phyloP scores from a whole-genome alignment of 495 filamentous ascomycete species.

The Xylaria curta region DNA sequence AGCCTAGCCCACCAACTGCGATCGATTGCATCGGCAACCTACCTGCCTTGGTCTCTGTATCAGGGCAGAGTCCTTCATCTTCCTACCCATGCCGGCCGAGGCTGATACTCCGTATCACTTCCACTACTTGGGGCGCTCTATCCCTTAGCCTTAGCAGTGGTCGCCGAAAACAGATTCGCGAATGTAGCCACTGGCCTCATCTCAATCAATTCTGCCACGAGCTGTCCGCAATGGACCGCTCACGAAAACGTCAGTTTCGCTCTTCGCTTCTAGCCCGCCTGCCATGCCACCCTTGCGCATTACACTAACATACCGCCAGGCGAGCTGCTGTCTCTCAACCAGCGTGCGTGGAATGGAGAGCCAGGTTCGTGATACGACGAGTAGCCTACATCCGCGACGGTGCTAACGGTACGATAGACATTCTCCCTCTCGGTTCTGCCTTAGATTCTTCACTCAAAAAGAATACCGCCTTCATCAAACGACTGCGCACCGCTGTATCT shows the following conservation, averaged over 20 bases:
- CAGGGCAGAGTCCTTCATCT: constrained; percentile 33
- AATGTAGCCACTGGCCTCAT: constrained; percentile 45
- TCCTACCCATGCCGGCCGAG: constrained; percentile 56
- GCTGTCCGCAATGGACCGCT: constrained; percentile 74
- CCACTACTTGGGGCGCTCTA: constrained; percentile 50
- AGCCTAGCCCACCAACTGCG: background rate
- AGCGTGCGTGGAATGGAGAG: constrained; percentile 85
- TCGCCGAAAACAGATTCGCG: constrained; percentile 36
- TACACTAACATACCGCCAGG: constrained; percentile 59
- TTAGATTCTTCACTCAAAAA: constrained; percentile 98
- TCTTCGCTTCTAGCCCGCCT: background rate
- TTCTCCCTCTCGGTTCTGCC: constrained; percentile 78
- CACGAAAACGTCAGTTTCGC: constrained; percentile 74
- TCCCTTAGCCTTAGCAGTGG: constrained; percentile 52
- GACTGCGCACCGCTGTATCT: constrained; percentile 87
- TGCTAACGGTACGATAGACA: constrained; percentile 59
- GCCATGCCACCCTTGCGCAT: background rate
- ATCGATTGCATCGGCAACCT: constrained; percentile 17
- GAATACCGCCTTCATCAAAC: constrained; percentile 98
- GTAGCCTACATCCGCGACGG: constrained; percentile 26
- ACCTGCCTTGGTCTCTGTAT: constrained; percentile 34
- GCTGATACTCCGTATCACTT: constrained; percentile 52
- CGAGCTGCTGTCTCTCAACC: constrained; percentile 87
- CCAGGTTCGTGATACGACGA: constrained; percentile 63
- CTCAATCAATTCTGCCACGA: constrained; percentile 27